These are phyloP conservation scores for Cardiosporidium cionae DNA, from an alignment of 169 alveolate species.

Conservation along the genomic window DNA sequence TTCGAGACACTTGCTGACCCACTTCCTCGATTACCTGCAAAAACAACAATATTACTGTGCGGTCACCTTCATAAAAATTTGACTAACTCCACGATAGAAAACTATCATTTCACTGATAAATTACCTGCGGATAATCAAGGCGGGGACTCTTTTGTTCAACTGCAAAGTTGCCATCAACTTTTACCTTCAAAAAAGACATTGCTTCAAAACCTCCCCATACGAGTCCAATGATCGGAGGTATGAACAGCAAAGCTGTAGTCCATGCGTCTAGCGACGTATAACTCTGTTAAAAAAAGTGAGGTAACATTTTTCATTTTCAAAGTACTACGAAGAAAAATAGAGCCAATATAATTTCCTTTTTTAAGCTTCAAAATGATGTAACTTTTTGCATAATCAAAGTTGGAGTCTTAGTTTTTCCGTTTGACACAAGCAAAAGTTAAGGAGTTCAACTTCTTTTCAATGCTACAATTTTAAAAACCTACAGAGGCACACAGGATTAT, in stretches of 20 bases:
- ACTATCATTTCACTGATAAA: background rate
- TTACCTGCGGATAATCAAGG: background rate
- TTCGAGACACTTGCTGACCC: constrained; percentile 39
- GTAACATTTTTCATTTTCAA: no score
- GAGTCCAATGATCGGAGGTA: background rate
- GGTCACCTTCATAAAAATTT: background rate
- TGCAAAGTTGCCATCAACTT: background rate
- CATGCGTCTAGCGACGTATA: background rate
- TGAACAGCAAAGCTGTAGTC: background rate
- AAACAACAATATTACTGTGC: background rate
- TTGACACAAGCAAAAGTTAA: no score
- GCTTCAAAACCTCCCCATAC: background rate
- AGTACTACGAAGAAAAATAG: no score
- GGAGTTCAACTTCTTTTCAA: no score
- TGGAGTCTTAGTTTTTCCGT: no score
- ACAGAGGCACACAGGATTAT: no score
- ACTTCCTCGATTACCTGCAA: constrained; percentile 8
- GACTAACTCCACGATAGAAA: background rate
- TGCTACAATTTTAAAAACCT: no score
- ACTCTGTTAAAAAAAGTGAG: no score
- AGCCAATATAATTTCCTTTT: no score
- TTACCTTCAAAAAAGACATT: background rate
- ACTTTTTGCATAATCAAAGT: no score
- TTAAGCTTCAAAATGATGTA: no score
- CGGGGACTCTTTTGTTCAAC: background rate